These are phyloP conservation scores for Candida ipomoeae DNA, from an alignment of 805 yeast species.

Conservation along the genomic window DNA sequence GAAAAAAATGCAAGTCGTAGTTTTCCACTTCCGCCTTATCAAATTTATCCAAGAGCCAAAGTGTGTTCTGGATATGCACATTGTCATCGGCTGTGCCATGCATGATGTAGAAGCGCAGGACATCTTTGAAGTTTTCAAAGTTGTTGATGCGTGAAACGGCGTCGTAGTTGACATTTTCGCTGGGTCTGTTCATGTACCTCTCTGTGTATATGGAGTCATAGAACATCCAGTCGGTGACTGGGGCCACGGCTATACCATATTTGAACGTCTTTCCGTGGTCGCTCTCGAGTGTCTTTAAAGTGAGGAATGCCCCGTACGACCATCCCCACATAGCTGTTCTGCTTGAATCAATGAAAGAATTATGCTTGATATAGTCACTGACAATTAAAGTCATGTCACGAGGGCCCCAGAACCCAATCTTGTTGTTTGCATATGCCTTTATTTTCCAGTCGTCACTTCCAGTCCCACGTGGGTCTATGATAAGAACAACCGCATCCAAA, in stretches of 20 bases:
- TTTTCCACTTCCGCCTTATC: conserved; percentile 54
- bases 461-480: conserved; percentile 79
- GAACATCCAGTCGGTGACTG: conserved; percentile 73
- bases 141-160: conserved; percentile 39
- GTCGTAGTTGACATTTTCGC: conserved; percentile 43
- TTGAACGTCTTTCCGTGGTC: conserved; percentile 62
- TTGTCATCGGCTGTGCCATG: conserved; percentile 87
- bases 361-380: conserved; percentile 44
- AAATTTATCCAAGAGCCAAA: conserved; percentile 56
- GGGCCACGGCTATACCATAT: conserved; percentile 80
- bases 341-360: conserved; percentile 46
- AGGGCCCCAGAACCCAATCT: conserved; percentile 75
- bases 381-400: conserved; percentile 56
- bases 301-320: conserved; percentile 81
- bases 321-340: conserved; percentile 80
- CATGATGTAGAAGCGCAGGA: conserved; percentile 59
- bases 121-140: conserved; percentile 42
- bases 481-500: conserved; percentile 56
- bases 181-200: conserved; percentile 62
- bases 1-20: conserved; percentile 84
- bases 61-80: conserved; percentile 72
- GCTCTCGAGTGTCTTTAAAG: conserved; percentile 67
- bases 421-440: conserved; percentile 50
- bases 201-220: conserved; percentile 81
- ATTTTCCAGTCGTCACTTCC: conserved; percentile 74